Percentiles rank a stretch among this genome's conserved stretches.
These are phyloP conservation scores for Silene uniflora DNA, from an alignment of 148 eudicot species.

Conservation along the genomic window DNA sequence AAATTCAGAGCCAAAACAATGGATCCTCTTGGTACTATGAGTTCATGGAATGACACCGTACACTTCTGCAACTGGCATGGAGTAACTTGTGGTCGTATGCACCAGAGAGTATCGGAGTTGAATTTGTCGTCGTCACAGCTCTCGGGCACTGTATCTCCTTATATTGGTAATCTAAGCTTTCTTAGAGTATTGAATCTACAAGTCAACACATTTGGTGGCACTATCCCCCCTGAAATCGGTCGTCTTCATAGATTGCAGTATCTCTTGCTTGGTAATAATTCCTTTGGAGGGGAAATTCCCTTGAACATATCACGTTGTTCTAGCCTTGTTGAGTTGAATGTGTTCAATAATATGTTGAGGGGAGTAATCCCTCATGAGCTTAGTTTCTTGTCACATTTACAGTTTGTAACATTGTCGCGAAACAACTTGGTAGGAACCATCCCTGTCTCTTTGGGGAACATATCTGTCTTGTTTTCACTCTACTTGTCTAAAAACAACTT, in stretches of 20 bases:
- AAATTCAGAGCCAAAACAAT: slow-evolving; percentile 14
- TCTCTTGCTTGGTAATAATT: too few species aligned
- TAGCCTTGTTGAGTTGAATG: too few species aligned
- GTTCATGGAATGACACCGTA: slow-evolving; percentile 4
- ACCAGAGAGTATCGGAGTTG: slow-evolving; percentile 20
- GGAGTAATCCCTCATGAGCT: slow-evolving; percentile 22
- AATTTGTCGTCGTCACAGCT: not conserved
- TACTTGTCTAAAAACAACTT: too few species aligned
- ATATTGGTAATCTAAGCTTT: slow-evolving; percentile 28
- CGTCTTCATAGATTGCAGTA: too few species aligned
- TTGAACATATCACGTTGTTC: too few species aligned
- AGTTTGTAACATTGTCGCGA: not conserved
- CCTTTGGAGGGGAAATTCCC: too few species aligned
- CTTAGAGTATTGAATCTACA: slow-evolving; percentile 5
- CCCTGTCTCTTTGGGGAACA: slow-evolving; percentile 21
- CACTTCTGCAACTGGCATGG: slow-evolving; percentile 27
- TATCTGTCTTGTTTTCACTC: not conserved
- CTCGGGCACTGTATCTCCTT: slow-evolving; percentile 24
- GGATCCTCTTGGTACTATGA: slow-evolving; percentile 23
- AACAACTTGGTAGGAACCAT: slow-evolving; percentile 14
- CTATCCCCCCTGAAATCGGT: too few species aligned
- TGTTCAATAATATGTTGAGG: slow-evolving; percentile 7
- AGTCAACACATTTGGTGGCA: slow-evolving; percentile 21
- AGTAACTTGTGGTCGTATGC: slow-evolving; percentile 16
- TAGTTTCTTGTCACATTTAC: slow-evolving; percentile 15